These are phyloP conservation scores for Sicyos edulis DNA, from an alignment of 306 rosid species.

Conservation along the genomic window DNA sequence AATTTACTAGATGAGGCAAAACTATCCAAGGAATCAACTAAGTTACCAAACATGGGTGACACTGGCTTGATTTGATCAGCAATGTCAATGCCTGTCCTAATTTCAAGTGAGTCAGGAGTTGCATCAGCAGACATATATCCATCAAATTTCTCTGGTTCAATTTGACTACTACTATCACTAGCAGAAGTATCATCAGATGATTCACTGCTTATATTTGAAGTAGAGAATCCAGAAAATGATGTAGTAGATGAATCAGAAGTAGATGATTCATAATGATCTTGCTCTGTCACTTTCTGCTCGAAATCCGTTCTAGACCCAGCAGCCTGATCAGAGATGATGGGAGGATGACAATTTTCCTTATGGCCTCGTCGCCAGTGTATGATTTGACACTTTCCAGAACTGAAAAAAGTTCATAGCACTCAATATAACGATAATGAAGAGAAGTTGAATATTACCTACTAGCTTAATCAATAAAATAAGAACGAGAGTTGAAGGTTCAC, in stretches of 20 bases:
- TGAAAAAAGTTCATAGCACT: conserved; percentile 31
- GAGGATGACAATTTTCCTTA: conserved; percentile 72
- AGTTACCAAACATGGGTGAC: conserved; percentile 77
- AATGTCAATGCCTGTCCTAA: conserved; percentile 23
- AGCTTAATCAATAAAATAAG: neutral
- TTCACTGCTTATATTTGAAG: conserved; percentile 40
- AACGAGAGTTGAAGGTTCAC: neutral
- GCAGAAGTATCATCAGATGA: conserved; percentile 72
- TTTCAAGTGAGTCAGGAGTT: conserved; percentile 34
- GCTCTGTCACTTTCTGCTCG: conserved; percentile 31
- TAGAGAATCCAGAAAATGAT: conserved; percentile 81
- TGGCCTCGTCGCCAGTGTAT: conserved; percentile 95
- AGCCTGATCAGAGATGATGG: conserved; percentile 21
- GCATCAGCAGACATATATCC: conserved; percentile 39
- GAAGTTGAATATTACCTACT: neutral
- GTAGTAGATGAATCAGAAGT: conserved; percentile 48
- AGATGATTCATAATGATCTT: conserved; percentile 32
- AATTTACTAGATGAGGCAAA: conserved; percentile 34
- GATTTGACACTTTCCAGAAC: conserved; percentile 85
- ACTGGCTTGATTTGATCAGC: conserved; percentile 39
- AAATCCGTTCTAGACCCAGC: conserved; percentile 28
- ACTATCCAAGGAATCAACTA: conserved; percentile 51
- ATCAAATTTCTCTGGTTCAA: conserved; percentile 49
- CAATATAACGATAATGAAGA: neutral
- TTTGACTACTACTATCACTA: conserved; percentile 54